phyloP scores from a whole-genome alignment of 768 basidiomycete species.

The Lactarius trivialis region DNA sequence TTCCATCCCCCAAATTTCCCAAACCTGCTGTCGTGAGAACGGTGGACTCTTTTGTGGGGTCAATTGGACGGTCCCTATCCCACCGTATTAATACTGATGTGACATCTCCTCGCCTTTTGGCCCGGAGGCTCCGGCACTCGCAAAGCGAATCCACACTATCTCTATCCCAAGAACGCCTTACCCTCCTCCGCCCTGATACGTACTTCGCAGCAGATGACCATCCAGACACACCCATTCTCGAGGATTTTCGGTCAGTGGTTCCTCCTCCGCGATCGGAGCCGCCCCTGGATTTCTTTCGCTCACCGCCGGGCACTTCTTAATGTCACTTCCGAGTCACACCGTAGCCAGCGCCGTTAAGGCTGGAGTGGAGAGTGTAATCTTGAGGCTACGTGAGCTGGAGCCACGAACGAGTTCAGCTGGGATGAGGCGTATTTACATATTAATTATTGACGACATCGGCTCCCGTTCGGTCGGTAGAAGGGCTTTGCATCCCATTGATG shows the following conservation, averaged over 20 bases:
- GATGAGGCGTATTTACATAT: too few species aligned
- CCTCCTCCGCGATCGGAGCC: neutral
- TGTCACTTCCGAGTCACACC: conserved; percentile 10
- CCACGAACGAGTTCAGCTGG: neutral
- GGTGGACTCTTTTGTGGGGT: neutral
- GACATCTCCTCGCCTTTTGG: neutral
- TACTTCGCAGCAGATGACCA: neutral
- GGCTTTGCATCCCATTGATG: neutral
- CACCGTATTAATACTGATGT: neutral
- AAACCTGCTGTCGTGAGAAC: neutral
- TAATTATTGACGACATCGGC: too few species aligned
- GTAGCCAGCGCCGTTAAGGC: conserved; percentile 18
- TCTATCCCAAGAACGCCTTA: neutral
- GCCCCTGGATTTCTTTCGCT: neutral
- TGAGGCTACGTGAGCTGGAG: conserved; percentile 10
- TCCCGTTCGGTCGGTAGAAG: too few species aligned
- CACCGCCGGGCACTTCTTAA: neutral
- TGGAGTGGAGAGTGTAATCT: conserved; percentile 24
- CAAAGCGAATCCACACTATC: neutral
- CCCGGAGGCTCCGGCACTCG: neutral
- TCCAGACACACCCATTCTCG: neutral
- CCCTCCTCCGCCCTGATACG: neutral
- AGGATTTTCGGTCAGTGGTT: neutral
- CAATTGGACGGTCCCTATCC: neutral
- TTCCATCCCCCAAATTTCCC: neutral